These are phyloP conservation scores for Kwoniella heveanensis DNA, from an alignment of 768 basidiomycete genomes.

Conservation along the genomic window DNA sequence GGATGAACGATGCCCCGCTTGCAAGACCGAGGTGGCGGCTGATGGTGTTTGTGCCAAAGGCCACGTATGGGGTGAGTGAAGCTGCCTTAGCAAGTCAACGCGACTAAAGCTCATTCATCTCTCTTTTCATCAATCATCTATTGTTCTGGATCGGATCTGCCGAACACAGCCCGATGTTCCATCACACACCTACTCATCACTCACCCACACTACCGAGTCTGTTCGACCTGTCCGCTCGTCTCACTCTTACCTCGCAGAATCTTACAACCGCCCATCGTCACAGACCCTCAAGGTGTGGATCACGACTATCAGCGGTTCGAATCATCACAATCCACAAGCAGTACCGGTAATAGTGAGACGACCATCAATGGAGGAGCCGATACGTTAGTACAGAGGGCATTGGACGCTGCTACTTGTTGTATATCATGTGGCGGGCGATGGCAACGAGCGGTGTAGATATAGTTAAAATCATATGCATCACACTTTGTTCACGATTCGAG, in stretches of 20 bases:
- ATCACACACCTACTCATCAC: slow-evolving; percentile 42
- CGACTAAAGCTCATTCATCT: no score
- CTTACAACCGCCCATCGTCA: slow-evolving; percentile 21
- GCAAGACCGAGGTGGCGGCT: slow-evolving; percentile 8
- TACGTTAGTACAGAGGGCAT: slow-evolving; percentile 23
- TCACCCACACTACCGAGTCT: slow-evolving; percentile 39
- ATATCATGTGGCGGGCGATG: slow-evolving; percentile 48
- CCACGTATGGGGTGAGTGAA: slow-evolving; percentile 46
- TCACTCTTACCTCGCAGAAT: slow-evolving; percentile 30
- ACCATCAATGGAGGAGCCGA: slow-evolving; percentile 5
- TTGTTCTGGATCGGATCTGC: no score
- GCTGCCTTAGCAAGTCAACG: not conserved
- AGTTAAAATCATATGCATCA: no score
- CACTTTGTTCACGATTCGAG: no score
- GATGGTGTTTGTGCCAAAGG: slow-evolving; percentile 29
- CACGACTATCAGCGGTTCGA: slow-evolving; percentile 26
- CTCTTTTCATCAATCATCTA: slow-evolving; percentile 1
- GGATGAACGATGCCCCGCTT: slow-evolving; percentile 26
- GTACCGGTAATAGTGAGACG: not conserved
- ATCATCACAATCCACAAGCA: not conserved
- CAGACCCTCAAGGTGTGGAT: slow-evolving; percentile 21
- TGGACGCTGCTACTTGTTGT: slow-evolving; percentile 39
- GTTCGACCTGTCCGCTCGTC: slow-evolving; percentile 41
- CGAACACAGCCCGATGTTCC: slow-evolving; percentile 47
- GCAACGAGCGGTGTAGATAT: slow-evolving; percentile 38